Percentiles rank a stretch among this genome's conserved stretches.
Conservation (phyloP, 352 stramenopile species). For the Paralagenidium karlingii region DNA sequence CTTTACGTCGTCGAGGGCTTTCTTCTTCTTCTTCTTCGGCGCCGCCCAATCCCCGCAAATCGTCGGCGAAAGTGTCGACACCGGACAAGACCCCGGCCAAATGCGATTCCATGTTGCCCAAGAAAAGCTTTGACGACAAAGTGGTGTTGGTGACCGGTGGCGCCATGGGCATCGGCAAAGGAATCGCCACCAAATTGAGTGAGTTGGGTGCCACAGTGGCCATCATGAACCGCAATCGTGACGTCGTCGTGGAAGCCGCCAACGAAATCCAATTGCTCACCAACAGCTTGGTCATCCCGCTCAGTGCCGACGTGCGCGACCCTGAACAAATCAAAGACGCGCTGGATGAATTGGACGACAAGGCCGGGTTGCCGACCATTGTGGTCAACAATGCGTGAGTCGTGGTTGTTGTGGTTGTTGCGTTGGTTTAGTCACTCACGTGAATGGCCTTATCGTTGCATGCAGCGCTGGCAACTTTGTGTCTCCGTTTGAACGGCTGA, state of each 20-base stretch:
- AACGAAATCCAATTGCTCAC: slow-evolving; percentile 61
- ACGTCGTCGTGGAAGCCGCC: slow-evolving; percentile 80
- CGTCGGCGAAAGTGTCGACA: too few relatives aligned
- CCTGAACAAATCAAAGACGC: slow-evolving; percentile 75
- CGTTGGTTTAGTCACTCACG: slow-evolving; percentile 43
- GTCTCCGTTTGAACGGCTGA: slow-evolving; percentile 82
- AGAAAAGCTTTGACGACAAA: slow-evolving; percentile 50
- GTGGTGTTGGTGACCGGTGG: slow-evolving; percentile 93
- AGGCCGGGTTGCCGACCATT: slow-evolving; percentile 53
- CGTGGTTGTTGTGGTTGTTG: not conserved
- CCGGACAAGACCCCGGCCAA: too few relatives aligned
- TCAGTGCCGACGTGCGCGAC: slow-evolving; percentile 84
- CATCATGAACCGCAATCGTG: slow-evolving; percentile 90
- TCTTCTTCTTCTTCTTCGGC: too few relatives aligned
- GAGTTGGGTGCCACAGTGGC: slow-evolving; percentile 87
- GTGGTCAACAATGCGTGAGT: slow-evolving; percentile 65
- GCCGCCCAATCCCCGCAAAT: too few relatives aligned
- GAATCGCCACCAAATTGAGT: slow-evolving; percentile 88
- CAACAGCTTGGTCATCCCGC: slow-evolving; percentile 44
- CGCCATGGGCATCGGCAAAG: slow-evolving; percentile 90
- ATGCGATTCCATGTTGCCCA: slow-evolving; percentile 43
- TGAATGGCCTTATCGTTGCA: slow-evolving; percentile 5
- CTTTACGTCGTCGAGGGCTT: too few relatives aligned
- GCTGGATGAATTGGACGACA: slow-evolving; percentile 62
- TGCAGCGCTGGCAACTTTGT: slow-evolving; percentile 93